These are phyloP conservation scores for apple (Malus domestica) DNA, from an alignment of 306 rosid species.

Conservation along the genomic window ASM211411v1 NC_041801.1:7052501-7053000, in stretches of 20 bases:
- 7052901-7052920: conserved; percentile 81
- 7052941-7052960: conserved; percentile 12
- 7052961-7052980: background rate
- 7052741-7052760: background rate
- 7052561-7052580: conserved; percentile 63
- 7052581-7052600: conserved; percentile 69
- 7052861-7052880: conserved; percentile 65
- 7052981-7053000: background rate
- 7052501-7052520: conserved; percentile 37
- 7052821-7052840: conserved; percentile 68
- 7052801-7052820: conserved; percentile 93
- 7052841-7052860: conserved; percentile 46
- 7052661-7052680: background rate
- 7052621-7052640: background rate
- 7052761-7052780: conserved; percentile 35
- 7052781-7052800: conserved; percentile 98
- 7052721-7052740: conserved; percentile 4
- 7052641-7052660: background rate
- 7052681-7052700: background rate
- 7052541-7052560: conserved; percentile 71
- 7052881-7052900: conserved; percentile 57
- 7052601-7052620: conserved; percentile 75
- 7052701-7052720: background rate
- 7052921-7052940: conserved; percentile 58
- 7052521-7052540: conserved; percentile 52